Evolutionary conservation across 1,284 basidiomycete genomes (phyloP).

Genomic region (Omphalotus olearius): DNA sequence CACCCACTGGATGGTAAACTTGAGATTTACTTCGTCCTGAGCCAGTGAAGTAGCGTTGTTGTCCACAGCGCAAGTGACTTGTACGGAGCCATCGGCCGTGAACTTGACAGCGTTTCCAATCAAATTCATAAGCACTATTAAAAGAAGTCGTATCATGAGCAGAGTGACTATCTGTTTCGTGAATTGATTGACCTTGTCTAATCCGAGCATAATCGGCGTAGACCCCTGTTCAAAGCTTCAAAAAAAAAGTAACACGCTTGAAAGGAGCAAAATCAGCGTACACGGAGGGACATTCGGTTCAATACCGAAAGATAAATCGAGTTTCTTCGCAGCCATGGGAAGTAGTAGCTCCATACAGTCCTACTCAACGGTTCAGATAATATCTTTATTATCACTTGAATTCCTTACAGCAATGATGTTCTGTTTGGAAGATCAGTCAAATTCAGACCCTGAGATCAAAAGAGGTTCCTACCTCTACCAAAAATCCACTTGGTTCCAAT

Average conservation of each 20-base stretch:
- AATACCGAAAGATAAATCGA: conserved; percentile 69
- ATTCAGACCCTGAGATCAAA: not conserved
- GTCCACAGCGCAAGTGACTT: conserved; percentile 55
- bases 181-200: conserved; percentile 47
- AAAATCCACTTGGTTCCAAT: conserved; percentile 59
- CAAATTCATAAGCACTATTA: conserved; percentile 63
- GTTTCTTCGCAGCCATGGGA: conserved; percentile 67
- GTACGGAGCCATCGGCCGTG: conserved; percentile 56
- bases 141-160: not conserved
- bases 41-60: conserved; percentile 24
- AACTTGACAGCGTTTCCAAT: conserved; percentile 76
- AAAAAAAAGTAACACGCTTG: not conserved
- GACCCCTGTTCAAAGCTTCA: conserved; percentile 43
- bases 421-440: conserved; percentile 21
- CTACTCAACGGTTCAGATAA: conserved; percentile 24
- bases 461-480: conserved; percentile 45
- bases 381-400: not conserved
- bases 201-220: conserved; percentile 68
- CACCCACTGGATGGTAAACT: conserved; percentile 60
- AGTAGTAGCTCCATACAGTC: conserved; percentile 71
- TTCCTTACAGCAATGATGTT: conserved; percentile 59
- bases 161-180: not conserved
- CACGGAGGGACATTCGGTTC: conserved; percentile 59
- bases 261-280: conserved; percentile 24
- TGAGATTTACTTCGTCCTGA: conserved; percentile 47